A percentile compares a stretch with the other conserved stretches of the same genome.
phyloP scores from a whole-genome alignment of 1,284 basidiomycete genomes.

The Termitomyces sp. region DNA sequence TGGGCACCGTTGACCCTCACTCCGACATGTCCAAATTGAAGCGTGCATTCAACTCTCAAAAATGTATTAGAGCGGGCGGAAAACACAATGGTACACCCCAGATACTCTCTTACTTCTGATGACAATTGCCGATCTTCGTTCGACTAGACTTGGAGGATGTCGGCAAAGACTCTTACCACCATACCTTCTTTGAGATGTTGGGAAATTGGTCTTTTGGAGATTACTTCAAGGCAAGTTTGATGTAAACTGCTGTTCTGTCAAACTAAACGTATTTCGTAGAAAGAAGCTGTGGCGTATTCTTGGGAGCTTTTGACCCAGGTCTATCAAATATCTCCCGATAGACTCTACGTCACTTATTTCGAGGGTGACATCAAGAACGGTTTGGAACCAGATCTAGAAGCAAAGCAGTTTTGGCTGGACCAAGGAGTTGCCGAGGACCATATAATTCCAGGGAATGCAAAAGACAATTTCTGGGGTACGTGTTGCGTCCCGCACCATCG shows the following conservation, averaged over 20 bases:
- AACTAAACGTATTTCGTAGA: constrained; percentile 40
- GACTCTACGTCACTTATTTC: constrained; percentile 97
- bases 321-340: constrained; percentile 85
- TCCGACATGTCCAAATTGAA: constrained; percentile 85
- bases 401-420: constrained; percentile 80
- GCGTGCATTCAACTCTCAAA: constrained; percentile 94
- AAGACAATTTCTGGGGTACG: constrained; percentile 99
- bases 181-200: constrained; percentile 99
- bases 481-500: constrained; percentile 13
- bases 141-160: constrained; percentile 90
- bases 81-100: constrained; percentile 81
- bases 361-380: constrained; percentile 87
- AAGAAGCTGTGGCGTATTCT: constrained; percentile 88
- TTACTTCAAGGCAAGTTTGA: constrained; percentile 84
- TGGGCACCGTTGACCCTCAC: constrained; percentile 93
- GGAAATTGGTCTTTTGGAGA: constrained; percentile 99
- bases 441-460: constrained; percentile 90
- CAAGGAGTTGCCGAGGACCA: constrained; percentile 87
- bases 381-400: constrained; percentile 88
- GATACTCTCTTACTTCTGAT: background rate
- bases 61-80: constrained; percentile 95
- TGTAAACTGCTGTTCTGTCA: background rate
- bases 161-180: constrained; percentile 93
- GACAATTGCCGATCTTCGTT: background rate
- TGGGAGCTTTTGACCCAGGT: constrained; percentile 93